Conservation (phyloP, 768 basidiomycete species). For the Atractiella rhizophila region DNA sequence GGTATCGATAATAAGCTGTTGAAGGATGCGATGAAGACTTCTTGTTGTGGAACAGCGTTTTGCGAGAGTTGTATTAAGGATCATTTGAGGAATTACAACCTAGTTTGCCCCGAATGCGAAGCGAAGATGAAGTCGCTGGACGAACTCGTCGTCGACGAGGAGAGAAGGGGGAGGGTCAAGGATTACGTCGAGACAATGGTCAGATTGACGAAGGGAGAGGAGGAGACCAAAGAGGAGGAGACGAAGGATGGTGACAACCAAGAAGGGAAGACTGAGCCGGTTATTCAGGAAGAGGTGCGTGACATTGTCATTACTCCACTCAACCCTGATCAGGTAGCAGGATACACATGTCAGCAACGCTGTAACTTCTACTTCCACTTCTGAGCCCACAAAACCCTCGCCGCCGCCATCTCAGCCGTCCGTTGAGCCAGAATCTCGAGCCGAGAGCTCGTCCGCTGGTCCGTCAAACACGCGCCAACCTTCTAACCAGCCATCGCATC, state of each 20-base stretch:
- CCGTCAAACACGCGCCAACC: too few relatives aligned
- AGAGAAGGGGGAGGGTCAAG: conserved; percentile 44
- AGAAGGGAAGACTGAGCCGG: too few relatives aligned
- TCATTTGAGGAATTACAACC: conserved; percentile 78
- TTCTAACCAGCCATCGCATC: too few relatives aligned
- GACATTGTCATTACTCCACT: too few relatives aligned
- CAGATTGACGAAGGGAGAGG: conserved; percentile 20
- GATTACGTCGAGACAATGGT: conserved; percentile 48
- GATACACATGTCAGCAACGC: too few relatives aligned
- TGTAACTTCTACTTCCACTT: too few relatives aligned
- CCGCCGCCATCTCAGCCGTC: too few relatives aligned
- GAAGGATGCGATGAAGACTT: conserved; percentile 80
- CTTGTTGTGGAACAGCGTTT: conserved; percentile 70
- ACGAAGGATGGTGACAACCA: conserved; percentile 32
- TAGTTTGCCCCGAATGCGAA: conserved; percentile 70
- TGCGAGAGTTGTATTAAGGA: conserved; percentile 97
- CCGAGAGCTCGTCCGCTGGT: too few relatives aligned
- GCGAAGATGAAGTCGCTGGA: conserved; percentile 71
- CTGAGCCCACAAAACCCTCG: too few relatives aligned
- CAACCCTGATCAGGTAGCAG: too few relatives aligned
- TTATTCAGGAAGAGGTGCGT: too few relatives aligned
- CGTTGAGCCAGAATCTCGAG: too few relatives aligned
- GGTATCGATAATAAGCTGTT: conserved; percentile 80
- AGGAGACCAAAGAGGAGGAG: conserved; percentile 22
- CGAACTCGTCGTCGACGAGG: conserved; percentile 56